A percentile compares a stretch with the other conserved stretches of the same genome.
These are phyloP conservation scores for Lenwebbia sp. DNA, from an alignment of 345 rosid species.

Conservation along the genomic window DNA sequence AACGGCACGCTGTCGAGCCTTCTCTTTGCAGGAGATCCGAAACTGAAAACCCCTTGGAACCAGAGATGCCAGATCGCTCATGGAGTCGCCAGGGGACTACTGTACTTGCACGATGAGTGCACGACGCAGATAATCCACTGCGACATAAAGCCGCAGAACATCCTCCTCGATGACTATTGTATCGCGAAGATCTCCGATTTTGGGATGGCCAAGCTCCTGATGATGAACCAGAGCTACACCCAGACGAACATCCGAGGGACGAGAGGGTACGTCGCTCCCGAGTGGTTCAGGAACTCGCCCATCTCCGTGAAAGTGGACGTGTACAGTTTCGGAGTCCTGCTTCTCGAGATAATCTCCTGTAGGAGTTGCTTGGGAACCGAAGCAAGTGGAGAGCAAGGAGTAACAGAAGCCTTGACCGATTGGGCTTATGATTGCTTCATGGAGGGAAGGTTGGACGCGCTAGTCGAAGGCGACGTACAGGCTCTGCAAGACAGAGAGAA, in stretches of 20 bases:
- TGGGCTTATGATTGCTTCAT: slow-evolving; percentile 32
- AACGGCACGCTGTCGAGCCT: neutral
- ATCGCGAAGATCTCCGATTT: slow-evolving; percentile 18
- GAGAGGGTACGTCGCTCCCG: slow-evolving; percentile 23
- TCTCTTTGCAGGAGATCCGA: neutral
- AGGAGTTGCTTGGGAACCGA: neutral
- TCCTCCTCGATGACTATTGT: slow-evolving; percentile 9
- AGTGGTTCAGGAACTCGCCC: slow-evolving; percentile 16
- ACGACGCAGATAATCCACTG: slow-evolving; percentile 25
- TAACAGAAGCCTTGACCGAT: slow-evolving; percentile 23
- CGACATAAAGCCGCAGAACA: slow-evolving; percentile 33
- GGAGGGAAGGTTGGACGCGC: slow-evolving; percentile 10
- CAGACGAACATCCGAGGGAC: slow-evolving; percentile 12
- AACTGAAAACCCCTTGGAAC: slow-evolving; percentile 9
- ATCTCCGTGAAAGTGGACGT: slow-evolving; percentile 13
- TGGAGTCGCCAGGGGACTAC: slow-evolving; percentile 24
- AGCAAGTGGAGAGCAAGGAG: neutral
- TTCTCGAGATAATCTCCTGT: slow-evolving; percentile 18
- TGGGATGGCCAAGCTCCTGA: slow-evolving; percentile 30
- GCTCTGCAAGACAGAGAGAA: slow-evolving; percentile 1
- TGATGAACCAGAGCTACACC: slow-evolving; percentile 6
- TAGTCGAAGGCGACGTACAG: slow-evolving; percentile 9
- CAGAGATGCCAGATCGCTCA: slow-evolving; percentile 14
- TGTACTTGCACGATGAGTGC: slow-evolving; percentile 32
- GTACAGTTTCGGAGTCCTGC: slow-evolving; percentile 18